Percentiles rank a stretch among this genome's conserved stretches.
Conservation (phyloP, 768 basidiomycete genomes). For the Phylloporus rhodoxanthus region DNA sequence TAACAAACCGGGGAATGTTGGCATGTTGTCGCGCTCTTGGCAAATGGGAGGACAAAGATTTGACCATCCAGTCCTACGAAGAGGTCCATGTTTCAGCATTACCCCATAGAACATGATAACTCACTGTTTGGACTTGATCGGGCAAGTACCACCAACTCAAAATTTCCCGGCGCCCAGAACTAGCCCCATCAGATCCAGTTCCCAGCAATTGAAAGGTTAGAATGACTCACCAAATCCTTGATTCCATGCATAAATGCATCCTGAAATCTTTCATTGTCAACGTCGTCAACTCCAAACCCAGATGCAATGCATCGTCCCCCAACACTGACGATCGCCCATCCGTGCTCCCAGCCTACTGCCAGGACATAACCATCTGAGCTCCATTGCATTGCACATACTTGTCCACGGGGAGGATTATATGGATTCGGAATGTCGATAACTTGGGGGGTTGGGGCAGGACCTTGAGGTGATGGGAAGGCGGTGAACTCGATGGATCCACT, state of each 20-base stretch:
- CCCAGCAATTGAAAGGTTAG: neutral
- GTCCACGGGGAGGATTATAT: constrained; percentile 52
- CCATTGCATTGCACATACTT: constrained; percentile 75
- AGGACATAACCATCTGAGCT: constrained; percentile 93
- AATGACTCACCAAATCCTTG: constrained; percentile 52
- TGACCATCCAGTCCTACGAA: constrained; percentile 56
- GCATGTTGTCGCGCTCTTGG: constrained; percentile 87
- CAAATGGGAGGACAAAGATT: constrained; percentile 83
- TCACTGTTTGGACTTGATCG: constrained; percentile 47
- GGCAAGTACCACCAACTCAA: constrained; percentile 77
- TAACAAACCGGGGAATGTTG: constrained; percentile 84
- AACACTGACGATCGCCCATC: constrained; percentile 89
- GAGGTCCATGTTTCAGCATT: constrained; percentile 3
- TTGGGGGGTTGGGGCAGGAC: constrained; percentile 54
- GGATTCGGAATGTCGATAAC: constrained; percentile 57
- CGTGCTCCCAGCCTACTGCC: constrained; percentile 84
- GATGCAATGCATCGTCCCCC: constrained; percentile 83
- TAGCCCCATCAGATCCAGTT: constrained; percentile 25
- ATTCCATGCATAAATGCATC: constrained; percentile 86
- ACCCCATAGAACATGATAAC: constrained; percentile 9
- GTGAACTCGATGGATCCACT: constrained; percentile 67
- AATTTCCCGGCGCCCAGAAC: constrained; percentile 95
- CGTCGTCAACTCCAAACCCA: constrained; percentile 64
- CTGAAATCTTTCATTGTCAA: constrained; percentile 58
- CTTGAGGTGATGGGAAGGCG: constrained; percentile 60